Base-by-base conservation (phyloP, 495 filamentous ascomycete species). In the Talaromyces thailandensis region DNA sequence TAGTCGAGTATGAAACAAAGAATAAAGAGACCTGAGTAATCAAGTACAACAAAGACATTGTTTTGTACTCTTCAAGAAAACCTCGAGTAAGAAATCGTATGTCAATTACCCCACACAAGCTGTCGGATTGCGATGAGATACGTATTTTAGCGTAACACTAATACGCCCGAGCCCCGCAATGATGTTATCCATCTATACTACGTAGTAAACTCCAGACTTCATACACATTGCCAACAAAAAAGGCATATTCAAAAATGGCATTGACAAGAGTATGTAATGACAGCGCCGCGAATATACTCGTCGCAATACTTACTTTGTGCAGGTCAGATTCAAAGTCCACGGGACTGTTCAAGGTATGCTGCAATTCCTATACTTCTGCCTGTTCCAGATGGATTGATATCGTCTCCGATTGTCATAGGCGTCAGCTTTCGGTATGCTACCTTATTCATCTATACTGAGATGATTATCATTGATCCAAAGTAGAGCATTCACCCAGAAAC, bases 401-500 rank as follows among this genome's bases (percentile, higher is more conserved):
- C 16, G n/a, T 56, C 26, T 37, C 11, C 18, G 9, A 31, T 21
- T 16, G n/a, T 24, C 1, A 45, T 53, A 90, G 87, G 88, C 58
- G 89, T 92, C 64, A 87, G 84, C 64, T 92, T 88, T 71, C 86
- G 88, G 82, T 88, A 84, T 62, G 21, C 14, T 12, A 48, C 16
- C 40, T 48, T 6, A 48, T 16, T n/a, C 51, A 6, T 6, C n/a
- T 25, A 37, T 24, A 58, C 14, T 8, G 31, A 26, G 32, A 40
- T 63, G 60, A 35, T 52, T 61, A 52, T 65, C 63, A 51, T 28
- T 59, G 45, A 66, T 21, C 61, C 58, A 25, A 5, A 48, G 21
- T 59, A 92, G 90, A 43, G 81, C 85, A 69, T 95, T 88, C 68
- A 86, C 91, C 1, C 80, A 82, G 60, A 85, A 86, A 64, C 83